Evolutionary conservation across 305 asterid species (phyloP), one percentile per base, ranked within the genome.

Genomic region (Fraxinus dipetala): DNA sequence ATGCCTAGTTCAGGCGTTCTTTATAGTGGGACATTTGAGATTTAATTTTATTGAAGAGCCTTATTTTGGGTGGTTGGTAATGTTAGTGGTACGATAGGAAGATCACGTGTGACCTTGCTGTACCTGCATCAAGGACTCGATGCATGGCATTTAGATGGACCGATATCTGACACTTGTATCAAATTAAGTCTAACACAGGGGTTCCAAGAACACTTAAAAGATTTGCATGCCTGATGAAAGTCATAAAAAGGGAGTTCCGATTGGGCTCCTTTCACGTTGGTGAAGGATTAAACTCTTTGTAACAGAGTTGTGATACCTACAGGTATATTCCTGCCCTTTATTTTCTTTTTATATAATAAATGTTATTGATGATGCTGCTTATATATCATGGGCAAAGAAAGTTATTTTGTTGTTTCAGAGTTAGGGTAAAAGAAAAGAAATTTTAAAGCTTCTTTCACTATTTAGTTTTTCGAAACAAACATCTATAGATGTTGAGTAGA

Each of bases 1-100:
- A 83, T 87, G 91, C 93, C 97, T 38, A 84, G 86, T 88, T 93
- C 97, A 67, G 96, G 94, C 78, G 87, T 85, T 83, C 77, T 92
- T 72, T 95, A 87, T 81, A 91, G 91, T 69, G 91, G 95, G 73
- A 84, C 91, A 24, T 95, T 88, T 72, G 95, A 98, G 87, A 90
- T 95, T 81, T 95, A 87, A 87, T 82, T 84, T 28, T 67, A 26
- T 28, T 45, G 40, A 54, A 78, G 79, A 13, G 56, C 65, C 67
- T 59, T 70, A n/a, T 80, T 83, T 76, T 79, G 76, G 76, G 72
- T 67, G 65, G 77, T 72, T 82, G 80, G 72, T 78, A 38, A 78
- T 54, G 18, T 11, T 67, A 85, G 69, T 78, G 82, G 69, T 84
- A 86, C 69, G 76, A 84, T 87, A 61, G 84, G 85, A 84, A 85